These are phyloP conservation scores for Spathaspora girioi DNA, from an alignment of 805 yeast genomes.

Conservation along the genomic window DNA sequence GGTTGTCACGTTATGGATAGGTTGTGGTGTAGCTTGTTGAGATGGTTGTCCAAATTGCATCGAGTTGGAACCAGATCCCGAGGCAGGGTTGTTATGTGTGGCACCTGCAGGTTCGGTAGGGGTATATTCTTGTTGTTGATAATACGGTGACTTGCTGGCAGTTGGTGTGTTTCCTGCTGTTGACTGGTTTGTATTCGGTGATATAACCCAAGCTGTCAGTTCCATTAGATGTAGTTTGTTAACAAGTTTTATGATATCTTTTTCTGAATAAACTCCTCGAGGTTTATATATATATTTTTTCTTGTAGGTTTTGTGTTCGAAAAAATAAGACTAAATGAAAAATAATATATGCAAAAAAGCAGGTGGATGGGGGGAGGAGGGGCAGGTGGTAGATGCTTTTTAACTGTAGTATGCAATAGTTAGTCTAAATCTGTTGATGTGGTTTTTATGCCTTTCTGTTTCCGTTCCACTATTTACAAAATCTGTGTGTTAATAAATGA, in stretches of 20 bases:
- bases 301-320: neutral
- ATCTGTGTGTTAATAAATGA: neutral
- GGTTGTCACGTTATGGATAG: neutral
- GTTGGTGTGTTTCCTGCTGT: constrained; percentile 2
- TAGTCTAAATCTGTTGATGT: neutral
- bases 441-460: neutral
- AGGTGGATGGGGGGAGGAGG: neutral
- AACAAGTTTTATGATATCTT: neutral
- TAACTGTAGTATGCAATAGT: neutral
- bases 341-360: neutral
- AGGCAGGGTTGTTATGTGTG: neutral
- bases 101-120: neutral
- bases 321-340: neutral
- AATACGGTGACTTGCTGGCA: constrained; percentile 8
- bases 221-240: constrained; percentile 6
- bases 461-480: neutral
- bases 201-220: constrained; percentile 9
- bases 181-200: constrained; percentile 5
- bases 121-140: constrained; percentile 2
- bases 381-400: neutral
- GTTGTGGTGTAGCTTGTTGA: constrained; percentile 3
- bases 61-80: neutral
- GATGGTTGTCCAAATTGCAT: constrained; percentile 3
- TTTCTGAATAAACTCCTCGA: neutral
- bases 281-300: neutral